phyloP scores from a whole-genome alignment of 2,329 filamentous ascomycete species.

The Colletotrichum noveboracense region DNA sequence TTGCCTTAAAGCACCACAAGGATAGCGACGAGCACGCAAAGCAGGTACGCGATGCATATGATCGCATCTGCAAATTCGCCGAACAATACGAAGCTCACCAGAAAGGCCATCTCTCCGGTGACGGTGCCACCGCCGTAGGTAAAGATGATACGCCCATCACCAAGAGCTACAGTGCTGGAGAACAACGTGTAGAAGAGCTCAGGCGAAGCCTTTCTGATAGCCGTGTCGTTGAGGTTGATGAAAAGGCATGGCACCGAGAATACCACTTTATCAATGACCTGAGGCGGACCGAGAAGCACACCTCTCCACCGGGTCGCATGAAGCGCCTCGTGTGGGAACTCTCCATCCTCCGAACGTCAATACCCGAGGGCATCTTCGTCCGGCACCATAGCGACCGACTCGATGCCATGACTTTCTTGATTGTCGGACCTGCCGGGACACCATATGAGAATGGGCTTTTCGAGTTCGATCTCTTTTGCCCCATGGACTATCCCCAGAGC shows the following conservation, averaged over 20 bases:
- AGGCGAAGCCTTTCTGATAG: not conserved
- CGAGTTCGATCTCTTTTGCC: constrained; percentile 58
- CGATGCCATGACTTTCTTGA: constrained; percentile 55
- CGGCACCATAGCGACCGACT: constrained; percentile 47
- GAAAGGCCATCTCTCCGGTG: not conserved
- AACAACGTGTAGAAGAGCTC: not conserved
- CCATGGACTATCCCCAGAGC: constrained; percentile 41
- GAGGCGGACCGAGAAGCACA: not conserved
- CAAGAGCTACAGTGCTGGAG: not conserved
- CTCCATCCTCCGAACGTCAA: constrained; percentile 45
- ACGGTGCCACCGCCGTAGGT: no score
- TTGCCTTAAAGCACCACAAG: not conserved
- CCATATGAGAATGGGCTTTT: constrained; percentile 61
- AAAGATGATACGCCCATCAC: not conserved
- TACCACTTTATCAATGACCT: not conserved
- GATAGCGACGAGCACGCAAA: not conserved
- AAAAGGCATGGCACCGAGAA: not conserved
- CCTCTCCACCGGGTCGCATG: constrained; percentile 39
- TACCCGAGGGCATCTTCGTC: constrained; percentile 58
- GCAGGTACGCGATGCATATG: not conserved
- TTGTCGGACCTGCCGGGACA: constrained; percentile 53
- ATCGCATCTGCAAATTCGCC: not conserved
- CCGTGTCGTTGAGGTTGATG: not conserved
- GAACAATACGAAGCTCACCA: not conserved
- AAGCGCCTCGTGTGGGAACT: constrained; percentile 52